These are phyloP conservation scores for Botrytis pseudocinerea DNA, from an alignment of 2,329 filamentous ascomycete genomes.

Conservation along the genomic window DNA sequence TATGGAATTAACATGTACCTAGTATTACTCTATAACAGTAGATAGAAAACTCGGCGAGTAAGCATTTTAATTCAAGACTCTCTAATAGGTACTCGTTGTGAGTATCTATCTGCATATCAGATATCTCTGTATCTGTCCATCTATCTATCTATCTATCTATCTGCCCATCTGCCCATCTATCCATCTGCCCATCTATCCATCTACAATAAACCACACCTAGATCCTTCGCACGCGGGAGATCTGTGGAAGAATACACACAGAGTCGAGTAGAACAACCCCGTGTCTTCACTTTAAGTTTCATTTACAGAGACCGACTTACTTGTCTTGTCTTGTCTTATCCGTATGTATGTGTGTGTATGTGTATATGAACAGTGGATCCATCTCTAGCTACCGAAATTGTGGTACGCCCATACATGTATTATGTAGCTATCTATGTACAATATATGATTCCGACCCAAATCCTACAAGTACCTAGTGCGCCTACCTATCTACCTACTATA, in stretches of 20 bases:
- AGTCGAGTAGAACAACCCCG: background rate
- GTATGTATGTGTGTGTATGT: no score
- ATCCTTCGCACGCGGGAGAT: background rate
- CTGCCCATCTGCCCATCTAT: no score
- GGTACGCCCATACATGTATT: background rate
- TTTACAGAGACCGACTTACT: background rate
- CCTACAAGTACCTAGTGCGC: no score
- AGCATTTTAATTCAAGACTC: background rate
- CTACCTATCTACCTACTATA: background rate
- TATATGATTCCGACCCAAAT: no score
- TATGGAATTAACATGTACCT: background rate
- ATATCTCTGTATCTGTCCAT: background rate
- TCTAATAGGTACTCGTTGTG: background rate
- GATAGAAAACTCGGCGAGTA: background rate
- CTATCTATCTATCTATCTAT: background rate
- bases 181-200: background rate
- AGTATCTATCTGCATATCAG: background rate
- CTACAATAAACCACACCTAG: background rate
- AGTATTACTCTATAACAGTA: background rate
- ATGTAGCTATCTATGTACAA: background rate
- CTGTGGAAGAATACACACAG: background rate
- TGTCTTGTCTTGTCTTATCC: background rate
- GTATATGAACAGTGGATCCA: background rate
- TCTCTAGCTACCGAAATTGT: constrained; percentile 3
- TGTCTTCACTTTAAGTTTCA: background rate